Conservation (phyloP, 108 stramenopile genomes). For the Cyclotella distinguenda region DNA sequence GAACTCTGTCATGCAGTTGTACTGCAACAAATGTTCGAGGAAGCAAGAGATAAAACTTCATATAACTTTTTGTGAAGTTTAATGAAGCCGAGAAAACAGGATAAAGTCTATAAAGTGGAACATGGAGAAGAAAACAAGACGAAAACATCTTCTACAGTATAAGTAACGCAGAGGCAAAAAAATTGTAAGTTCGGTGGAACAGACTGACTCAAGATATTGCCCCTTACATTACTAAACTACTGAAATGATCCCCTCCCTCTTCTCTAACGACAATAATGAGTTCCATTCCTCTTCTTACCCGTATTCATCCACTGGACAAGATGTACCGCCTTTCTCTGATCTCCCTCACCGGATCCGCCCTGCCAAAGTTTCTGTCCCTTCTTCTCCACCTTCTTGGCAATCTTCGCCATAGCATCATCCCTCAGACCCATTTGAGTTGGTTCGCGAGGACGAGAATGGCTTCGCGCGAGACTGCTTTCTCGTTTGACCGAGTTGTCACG, state of each 20-base stretch:
- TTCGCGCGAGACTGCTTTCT: slow-evolving; percentile 63
- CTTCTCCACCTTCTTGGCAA: slow-evolving; percentile 73
- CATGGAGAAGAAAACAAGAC: too few species aligned
- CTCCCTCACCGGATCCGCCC: slow-evolving; percentile 81
- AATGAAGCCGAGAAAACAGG: too few species aligned
- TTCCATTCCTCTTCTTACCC: slow-evolving; percentile 89
- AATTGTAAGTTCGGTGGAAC: too few species aligned
- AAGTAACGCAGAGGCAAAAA: too few species aligned
- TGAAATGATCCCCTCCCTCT: neutral
- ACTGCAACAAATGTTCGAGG: too few species aligned
- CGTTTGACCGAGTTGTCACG: slow-evolving; percentile 56
- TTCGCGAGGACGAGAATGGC: slow-evolving; percentile 79
- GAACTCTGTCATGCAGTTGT: too few species aligned
- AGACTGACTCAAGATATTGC: too few species aligned
- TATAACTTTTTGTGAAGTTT: too few species aligned
- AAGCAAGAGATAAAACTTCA: too few species aligned
- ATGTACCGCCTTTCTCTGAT: slow-evolving; percentile 85
- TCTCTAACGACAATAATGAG: slow-evolving; percentile 57
- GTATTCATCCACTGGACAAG: slow-evolving; percentile 93
- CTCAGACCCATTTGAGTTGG: slow-evolving; percentile 80
- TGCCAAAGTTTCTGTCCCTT: slow-evolving; percentile 65
- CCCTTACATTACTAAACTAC: too few species aligned
- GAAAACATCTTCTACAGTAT: too few species aligned
- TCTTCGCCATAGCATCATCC: slow-evolving; percentile 58
- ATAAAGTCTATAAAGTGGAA: too few species aligned